These are phyloP conservation scores for Cardamine chenopodiifolia DNA, from an alignment of 345 rosid genomes.

Conservation along the genomic window DNA sequence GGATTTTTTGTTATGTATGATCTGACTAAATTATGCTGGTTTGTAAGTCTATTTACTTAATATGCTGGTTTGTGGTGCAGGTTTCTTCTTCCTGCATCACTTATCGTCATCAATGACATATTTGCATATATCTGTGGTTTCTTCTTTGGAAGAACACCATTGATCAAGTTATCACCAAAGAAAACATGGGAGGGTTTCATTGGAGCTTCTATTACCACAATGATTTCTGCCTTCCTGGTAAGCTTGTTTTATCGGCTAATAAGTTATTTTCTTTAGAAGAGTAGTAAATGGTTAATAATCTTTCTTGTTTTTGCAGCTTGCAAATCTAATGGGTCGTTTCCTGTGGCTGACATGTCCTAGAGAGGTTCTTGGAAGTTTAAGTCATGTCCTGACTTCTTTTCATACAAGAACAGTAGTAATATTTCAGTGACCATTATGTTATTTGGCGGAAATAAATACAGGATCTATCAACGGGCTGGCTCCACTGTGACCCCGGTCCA, in stretches of 20 bases:
- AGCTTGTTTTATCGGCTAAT: conserved; percentile 33
- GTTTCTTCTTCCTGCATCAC: conserved; percentile 97
- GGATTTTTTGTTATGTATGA: neutral
- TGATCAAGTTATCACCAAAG: conserved; percentile 94
- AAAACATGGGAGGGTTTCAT: conserved; percentile 99
- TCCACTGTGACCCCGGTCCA: conserved; percentile 93
- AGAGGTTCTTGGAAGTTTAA: conserved; percentile 56
- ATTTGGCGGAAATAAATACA: conserved; percentile 37
- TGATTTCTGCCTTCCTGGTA: conserved; percentile 87
- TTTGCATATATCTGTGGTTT: conserved; percentile 84
- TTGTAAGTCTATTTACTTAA: conserved; percentile 14
- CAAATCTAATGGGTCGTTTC: conserved; percentile 80
- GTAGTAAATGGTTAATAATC: neutral
- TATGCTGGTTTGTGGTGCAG: conserved; percentile 46
- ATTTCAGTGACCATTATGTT: neutral
- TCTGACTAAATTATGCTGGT: too few relatives aligned
- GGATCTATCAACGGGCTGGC: conserved; percentile 94
- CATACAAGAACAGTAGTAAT: neutral
- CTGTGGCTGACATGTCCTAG: conserved; percentile 94
- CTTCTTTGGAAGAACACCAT: conserved; percentile 92
- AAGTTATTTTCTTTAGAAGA: neutral
- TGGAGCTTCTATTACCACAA: conserved; percentile 86
- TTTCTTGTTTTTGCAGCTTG: conserved; percentile 63
- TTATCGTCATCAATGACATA: conserved; percentile 84
- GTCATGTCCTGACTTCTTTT: conserved; percentile 13